Percentiles rank a stretch among this genome's conserved stretches.
These are phyloP conservation scores for Fomitopsis betulina DNA, from an alignment of 1,284 basidiomycete species.

Conservation along the genomic window DNA sequence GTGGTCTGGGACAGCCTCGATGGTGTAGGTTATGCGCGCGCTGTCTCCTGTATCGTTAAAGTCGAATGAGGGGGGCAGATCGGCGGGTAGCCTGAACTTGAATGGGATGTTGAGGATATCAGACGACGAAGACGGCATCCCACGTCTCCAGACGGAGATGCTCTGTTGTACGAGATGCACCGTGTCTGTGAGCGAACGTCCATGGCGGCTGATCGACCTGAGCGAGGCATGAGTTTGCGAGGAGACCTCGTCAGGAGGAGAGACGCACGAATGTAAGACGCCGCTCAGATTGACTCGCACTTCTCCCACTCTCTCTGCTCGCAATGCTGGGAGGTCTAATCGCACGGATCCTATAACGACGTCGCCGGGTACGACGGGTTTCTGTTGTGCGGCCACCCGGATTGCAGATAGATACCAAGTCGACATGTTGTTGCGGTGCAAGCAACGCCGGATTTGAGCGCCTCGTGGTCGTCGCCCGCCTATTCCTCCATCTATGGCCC, in stretches of 20 bases:
- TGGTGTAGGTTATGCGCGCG: slow-evolving; percentile 12
- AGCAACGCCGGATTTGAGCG: too few relatives aligned
- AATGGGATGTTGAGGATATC: slow-evolving; percentile 20
- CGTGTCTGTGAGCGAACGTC: not conserved
- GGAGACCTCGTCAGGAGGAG: too few relatives aligned
- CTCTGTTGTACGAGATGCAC: slow-evolving; percentile 9
- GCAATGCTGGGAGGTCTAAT: slow-evolving; percentile 14
- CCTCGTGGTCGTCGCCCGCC: too few relatives aligned
- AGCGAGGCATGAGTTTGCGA: not conserved
- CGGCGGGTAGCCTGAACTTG: slow-evolving; percentile 13
- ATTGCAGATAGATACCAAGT: not conserved
- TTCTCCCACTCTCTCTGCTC: slow-evolving; percentile 18
- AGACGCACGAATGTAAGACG: slow-evolving; percentile 14
- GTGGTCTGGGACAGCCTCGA: slow-evolving; percentile 17
- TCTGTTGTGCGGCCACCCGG: not conserved
- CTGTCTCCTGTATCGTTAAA: slow-evolving; percentile 1
- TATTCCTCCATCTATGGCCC: too few relatives aligned
- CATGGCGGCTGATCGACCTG: slow-evolving; percentile 1
- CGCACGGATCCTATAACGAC: slow-evolving; percentile 16
- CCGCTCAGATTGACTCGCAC: slow-evolving; percentile 20
- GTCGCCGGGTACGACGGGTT: slow-evolving; percentile 7
- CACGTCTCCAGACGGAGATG: slow-evolving; percentile 17
- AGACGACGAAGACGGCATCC: slow-evolving; percentile 14
- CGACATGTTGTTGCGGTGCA: not conserved
- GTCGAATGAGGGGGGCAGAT: slow-evolving; percentile 20